Evolutionary conservation across 352 stramenopile species (phyloP), one percentile per base, ranked within the genome.

Genomic region (Pythium monospermum): DNA sequence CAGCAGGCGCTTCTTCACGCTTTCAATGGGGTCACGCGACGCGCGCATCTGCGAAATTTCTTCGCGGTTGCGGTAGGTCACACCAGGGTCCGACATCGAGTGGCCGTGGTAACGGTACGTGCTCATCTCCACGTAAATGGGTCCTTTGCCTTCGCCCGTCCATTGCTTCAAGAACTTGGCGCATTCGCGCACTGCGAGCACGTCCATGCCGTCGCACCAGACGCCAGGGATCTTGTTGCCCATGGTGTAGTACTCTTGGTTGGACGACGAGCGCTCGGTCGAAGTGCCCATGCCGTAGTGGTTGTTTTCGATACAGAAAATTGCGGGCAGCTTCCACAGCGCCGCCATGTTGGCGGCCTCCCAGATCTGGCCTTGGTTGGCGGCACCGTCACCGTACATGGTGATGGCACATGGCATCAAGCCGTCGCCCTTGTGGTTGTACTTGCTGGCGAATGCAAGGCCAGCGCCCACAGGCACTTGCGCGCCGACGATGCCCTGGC

Each of bases 221-320:
- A 99, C 83, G 53, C 98, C 97, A n/a, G 97, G 97, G 76, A 99
- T 99, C 71, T 98, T 93, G 84, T 99, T 99, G 55, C 97, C 97
- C 96, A 99, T 99, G 59, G 97, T 99, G 87, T 99, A 99, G 86
- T 99, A 99, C 49, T 99, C 94, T 37, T 78, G 89, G 77, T 99
- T 98, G 51, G 73, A 94, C 37, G 93, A 98, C 59, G 97, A 98
- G 57, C 97, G 90, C 64, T 98, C 85, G 43, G 95, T 95, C 46
- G 91, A 98, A 27, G 97, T 99, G 59, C 98, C 98, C 98, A 99
- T 99, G 61, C 97, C 97, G 76, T 99, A 99, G 64, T 99, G 95
- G 85, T 99, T 99, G 87, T 99, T 99, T 75, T 99, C 98, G 73
- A 99, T 99, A 68, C 96, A 98, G 69, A 99, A 99, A 65, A 99